Percentiles rank a stretch among this genome's conserved stretches.
Evolutionary conservation across 441 rosid species (phyloP).

Genomic region (Kokia cookei): DNA sequence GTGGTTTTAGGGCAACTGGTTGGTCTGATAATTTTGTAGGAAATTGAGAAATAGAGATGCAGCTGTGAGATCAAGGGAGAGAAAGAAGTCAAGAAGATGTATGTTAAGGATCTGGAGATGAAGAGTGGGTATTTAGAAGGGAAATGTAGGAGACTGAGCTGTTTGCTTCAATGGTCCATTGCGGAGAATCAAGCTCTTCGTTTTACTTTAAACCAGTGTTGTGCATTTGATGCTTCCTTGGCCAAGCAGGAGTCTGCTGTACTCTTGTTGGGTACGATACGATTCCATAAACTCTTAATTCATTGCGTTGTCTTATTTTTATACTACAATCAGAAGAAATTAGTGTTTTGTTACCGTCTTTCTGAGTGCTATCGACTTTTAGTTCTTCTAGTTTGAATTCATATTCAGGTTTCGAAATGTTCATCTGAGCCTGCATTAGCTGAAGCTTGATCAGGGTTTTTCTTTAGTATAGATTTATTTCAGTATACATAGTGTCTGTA

Average conservation of each 20-base stretch:
- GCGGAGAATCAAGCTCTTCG: slow-evolving; percentile 83
- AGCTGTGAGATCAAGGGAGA: slow-evolving; percentile 79
- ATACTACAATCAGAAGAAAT: background rate
- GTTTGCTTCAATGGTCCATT: slow-evolving; percentile 61
- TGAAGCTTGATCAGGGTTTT: background rate
- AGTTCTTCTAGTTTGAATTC: background rate
- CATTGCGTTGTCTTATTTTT: background rate
- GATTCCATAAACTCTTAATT: slow-evolving; percentile 8
- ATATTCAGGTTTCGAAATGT: background rate
- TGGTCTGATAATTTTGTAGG: slow-evolving; percentile 40
- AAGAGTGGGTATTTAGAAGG: slow-evolving; percentile 78
- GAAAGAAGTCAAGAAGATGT: slow-evolving; percentile 48
- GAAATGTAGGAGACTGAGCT: slow-evolving; percentile 76
- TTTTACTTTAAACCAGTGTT: slow-evolving; percentile 46
- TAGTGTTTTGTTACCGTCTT: background rate
- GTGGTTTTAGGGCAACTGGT: background rate
- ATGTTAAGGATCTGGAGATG: slow-evolving; percentile 68
- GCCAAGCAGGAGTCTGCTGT: slow-evolving; percentile 99
- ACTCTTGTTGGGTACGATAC: slow-evolving; percentile 89
- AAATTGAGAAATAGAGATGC: slow-evolving; percentile 85
- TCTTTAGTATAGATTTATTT: background rate
- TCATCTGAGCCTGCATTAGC: background rate
- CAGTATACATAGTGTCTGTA: background rate
- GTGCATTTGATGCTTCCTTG: slow-evolving; percentile 49
- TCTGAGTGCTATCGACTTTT: background rate